These are phyloP conservation scores for Diaporthe humulicola DNA, from an alignment of 2,329 filamentous ascomycete species.

Conservation along the genomic window DNA sequence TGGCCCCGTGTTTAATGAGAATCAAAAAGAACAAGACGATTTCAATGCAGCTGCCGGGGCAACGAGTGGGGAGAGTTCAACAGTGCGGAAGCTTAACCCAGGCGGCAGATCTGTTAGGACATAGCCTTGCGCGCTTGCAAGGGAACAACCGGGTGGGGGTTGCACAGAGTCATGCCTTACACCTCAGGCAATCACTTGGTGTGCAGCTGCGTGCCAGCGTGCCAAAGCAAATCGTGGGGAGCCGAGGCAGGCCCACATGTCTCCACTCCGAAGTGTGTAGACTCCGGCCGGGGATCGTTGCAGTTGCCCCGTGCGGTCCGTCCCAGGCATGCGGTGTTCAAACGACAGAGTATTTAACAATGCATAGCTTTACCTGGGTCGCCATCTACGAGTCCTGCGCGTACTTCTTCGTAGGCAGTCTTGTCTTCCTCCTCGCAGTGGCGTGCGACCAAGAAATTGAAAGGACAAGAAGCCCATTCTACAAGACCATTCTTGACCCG, in stretches of 20 bases:
- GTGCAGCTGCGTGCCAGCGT: neutral
- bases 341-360: conserved; percentile 1
- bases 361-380: conserved; percentile 22
- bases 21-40: neutral
- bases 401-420: conserved; percentile 34
- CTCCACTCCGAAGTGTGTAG: neutral
- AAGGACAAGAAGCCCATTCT: conserved; percentile 1
- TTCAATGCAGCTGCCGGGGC: conserved; percentile 31
- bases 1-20: conserved; percentile 27
- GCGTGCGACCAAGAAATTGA: conserved; percentile 30
- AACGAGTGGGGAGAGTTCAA: conserved; percentile 12
- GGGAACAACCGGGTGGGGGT: neutral
- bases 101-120: neutral
- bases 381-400: conserved; percentile 30
- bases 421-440: conserved; percentile 35
- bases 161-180: neutral
- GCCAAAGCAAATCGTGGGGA: neutral
- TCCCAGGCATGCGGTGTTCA: neutral
- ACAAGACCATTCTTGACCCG: conserved; percentile 21
- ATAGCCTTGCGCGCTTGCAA: neutral
- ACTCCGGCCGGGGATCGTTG: conserved; percentile 11
- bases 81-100: conserved; percentile 26
- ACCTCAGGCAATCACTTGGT: neutral
- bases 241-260: conserved; percentile 22
- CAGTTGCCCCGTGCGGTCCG: neutral